phyloP scores from a whole-genome alignment of 495 filamentous ascomycete species.

The Jackrogersella minutella region DNA sequence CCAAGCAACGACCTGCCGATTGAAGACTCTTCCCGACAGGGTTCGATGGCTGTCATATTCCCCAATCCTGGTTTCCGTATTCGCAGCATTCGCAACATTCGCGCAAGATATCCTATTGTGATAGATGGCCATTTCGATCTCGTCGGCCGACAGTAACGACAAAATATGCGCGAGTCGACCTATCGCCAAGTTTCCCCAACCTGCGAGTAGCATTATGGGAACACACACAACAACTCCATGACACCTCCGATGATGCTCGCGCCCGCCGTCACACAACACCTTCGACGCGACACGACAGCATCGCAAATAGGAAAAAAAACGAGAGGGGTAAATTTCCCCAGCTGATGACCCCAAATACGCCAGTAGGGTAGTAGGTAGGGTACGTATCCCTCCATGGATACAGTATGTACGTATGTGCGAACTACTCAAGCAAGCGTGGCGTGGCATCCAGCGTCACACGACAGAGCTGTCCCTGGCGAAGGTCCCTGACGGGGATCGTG shows the following conservation, averaged over 20 bases:
- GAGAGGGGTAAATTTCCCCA: conserved; percentile 21
- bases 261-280: conserved; percentile 33
- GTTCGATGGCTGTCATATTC: conserved; percentile 25
- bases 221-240: conserved; percentile 16
- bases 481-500: conserved; percentile 36
- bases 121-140: conserved; percentile 23
- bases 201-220: conserved; percentile 21
- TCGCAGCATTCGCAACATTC: no score
- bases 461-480: conserved; percentile 28
- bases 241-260: conserved; percentile 33
- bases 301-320: conserved; percentile 24
- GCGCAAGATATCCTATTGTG: background rate
- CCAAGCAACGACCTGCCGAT: conserved; percentile 39
- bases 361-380: background rate
- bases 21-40: conserved; percentile 40
- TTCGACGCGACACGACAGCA: conserved; percentile 23
- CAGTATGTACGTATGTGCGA: conserved; percentile 8
- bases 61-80: conserved; percentile 32
- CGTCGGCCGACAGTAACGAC: conserved; percentile 22
- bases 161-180: conserved; percentile 29
- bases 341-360: conserved; percentile 4
- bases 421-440: conserved; percentile 9
- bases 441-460: conserved; percentile 36
- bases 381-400: background rate
- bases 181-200: conserved; percentile 32